Evolutionary conservation across 176 grass and related monocot species (phyloP), one percentile per base, ranked within the genome.

Genomic region (Eleusine indica): DNA sequence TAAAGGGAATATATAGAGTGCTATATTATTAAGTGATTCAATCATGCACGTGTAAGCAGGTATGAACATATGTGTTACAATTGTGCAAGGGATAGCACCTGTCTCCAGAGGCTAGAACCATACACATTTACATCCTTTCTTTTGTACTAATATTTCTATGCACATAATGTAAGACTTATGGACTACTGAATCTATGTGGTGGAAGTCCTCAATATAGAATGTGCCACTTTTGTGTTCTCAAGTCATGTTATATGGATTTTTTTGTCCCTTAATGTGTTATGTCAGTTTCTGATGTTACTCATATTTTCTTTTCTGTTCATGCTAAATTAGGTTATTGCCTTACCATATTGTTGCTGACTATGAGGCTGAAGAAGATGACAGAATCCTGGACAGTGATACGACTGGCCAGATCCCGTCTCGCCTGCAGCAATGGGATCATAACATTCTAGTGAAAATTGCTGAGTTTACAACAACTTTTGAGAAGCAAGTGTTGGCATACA

Each of bases 311-410:
- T 69, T 76, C 32, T 46, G 35, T 68, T 83, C 66, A 12, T 86
- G 56, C 66, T 17, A 66, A 83, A 87, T 79, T 70, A 96, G 96
- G 86, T 90, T 99, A 81, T 89, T 99, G 77, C 93, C 96, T 35
- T 99, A 99, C 81, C 96, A 99, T 51, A 93, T 99, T 80, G 96
- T 99, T 78, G 92, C 96, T 0, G 96, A 99, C 68, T 99, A 99
- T 17, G 96, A 99, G 75, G 96, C 96, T 76, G 96, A 99, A 93
- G 96, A 99, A 86, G 96, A 99, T 72, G 96, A 99, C 62, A 99
- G 91, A 65, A 92, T 92, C 40, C 83, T 99, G 49, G 93, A 96
- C 39, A 92, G 83, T 0, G 93, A 99, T 63, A 81, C 86, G 60
- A 91, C 87, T 56, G 96, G 93, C 30, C 93, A 94, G 61, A 74